phyloP scores from a whole-genome alignment of 140 eudicot species.

The Erigeron philadelphicus region DNA sequence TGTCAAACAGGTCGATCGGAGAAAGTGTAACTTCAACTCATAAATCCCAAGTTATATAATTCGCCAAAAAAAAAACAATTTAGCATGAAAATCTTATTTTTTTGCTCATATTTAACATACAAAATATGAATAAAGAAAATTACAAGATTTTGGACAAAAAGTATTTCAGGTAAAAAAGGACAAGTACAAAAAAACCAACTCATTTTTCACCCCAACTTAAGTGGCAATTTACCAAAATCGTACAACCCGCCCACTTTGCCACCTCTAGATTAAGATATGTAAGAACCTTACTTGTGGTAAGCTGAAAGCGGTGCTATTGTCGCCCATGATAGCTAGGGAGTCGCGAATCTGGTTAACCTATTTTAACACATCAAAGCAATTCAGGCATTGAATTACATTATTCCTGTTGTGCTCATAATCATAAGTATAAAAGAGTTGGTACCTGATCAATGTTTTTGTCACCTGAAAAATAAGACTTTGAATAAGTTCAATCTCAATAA shows the following conservation, averaged over 20 bases:
- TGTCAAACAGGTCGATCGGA: too few species aligned
- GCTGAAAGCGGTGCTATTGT: constrained; percentile 97
- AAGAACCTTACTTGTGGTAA: constrained; percentile 67
- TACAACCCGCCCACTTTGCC: neutral
- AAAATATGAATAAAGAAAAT: too few species aligned
- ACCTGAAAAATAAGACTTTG: constrained; percentile 45
- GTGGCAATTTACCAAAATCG: too few species aligned
- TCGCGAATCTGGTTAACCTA: constrained; percentile 97
- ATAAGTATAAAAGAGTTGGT: constrained; percentile 16
- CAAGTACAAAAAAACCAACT: too few species aligned
- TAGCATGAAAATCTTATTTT: too few species aligned
- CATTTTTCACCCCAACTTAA: too few species aligned
- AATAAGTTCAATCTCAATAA: neutral
- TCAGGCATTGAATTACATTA: constrained; percentile 14
- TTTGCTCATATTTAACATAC: too few species aligned
- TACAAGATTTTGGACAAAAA: too few species aligned
- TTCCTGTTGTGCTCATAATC: neutral
- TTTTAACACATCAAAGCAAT: constrained; percentile 3
- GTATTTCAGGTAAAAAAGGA: too few species aligned
- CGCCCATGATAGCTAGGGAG: constrained; percentile 92
- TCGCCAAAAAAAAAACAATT: too few species aligned
- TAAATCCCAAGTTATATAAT: too few species aligned
- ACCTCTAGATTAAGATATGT: constrained; percentile 3
- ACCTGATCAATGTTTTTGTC: constrained; percentile 92
- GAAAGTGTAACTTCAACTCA: too few species aligned